Evolutionary conservation across 1,284 basidiomycete species (phyloP).

Genomic region (Sphaerobolus stellatus): DNA sequence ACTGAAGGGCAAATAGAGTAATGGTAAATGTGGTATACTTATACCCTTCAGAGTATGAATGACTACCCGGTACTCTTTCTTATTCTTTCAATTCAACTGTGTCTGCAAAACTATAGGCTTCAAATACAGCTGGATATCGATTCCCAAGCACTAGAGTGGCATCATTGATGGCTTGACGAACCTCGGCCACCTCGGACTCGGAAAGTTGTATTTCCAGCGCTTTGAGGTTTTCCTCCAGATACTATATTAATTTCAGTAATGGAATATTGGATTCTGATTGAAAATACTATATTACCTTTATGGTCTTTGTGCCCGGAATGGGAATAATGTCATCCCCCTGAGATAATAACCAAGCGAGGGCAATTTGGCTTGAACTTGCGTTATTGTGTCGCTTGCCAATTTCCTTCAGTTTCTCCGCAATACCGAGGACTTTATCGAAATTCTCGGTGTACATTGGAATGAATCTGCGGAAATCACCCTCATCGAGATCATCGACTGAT

Average conservation of each 20-base stretch:
- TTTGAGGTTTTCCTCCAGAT: slow-evolving; percentile 43
- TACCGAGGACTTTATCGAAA: slow-evolving; percentile 54
- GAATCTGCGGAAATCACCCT: slow-evolving; percentile 44
- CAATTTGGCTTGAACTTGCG: slow-evolving; percentile 53
- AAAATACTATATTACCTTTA: slow-evolving; percentile 9
- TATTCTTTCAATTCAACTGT: too few species aligned
- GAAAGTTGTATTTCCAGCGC: slow-evolving; percentile 37
- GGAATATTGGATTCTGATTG: too few species aligned
- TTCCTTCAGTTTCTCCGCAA: slow-evolving; percentile 45
- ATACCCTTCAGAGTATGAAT: too few species aligned
- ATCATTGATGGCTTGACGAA: too few species aligned
- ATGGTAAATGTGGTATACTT: too few species aligned
- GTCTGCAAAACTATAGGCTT: too few species aligned
- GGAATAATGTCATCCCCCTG: slow-evolving; percentile 54
- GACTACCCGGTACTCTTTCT: too few species aligned
- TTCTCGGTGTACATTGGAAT: slow-evolving; percentile 46
- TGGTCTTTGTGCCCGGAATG: slow-evolving; percentile 43
- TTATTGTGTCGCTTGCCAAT: slow-evolving; percentile 47
- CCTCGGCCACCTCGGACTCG: slow-evolving; percentile 34
- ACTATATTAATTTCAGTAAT: too few species aligned
- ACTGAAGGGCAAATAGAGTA: too few species aligned
- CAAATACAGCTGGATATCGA: too few species aligned
- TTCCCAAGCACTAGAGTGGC: too few species aligned
- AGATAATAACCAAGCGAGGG: slow-evolving; percentile 60
- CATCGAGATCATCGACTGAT: slow-evolving; percentile 50